Conservation (phyloP, 257 asterid genomes). For the Verbascum thapsus region DNA sequence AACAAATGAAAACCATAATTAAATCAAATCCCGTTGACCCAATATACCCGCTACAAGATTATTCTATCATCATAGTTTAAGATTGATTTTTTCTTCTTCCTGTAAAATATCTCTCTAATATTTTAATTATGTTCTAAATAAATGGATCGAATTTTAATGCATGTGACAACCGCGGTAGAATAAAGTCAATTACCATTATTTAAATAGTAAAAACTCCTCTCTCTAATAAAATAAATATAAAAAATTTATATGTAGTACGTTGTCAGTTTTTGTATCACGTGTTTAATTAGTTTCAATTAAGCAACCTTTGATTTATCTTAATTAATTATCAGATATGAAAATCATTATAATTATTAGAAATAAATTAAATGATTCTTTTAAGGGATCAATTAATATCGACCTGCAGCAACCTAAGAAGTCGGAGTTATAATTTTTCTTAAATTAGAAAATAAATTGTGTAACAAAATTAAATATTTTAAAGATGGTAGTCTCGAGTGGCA, state of each 20-base stretch:
- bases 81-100: too few species aligned
- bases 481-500: conserved; percentile 24
- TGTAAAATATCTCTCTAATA: not conserved
- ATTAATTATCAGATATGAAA: not conserved
- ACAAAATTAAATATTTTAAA: not conserved
- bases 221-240: not conserved
- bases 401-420: too few species aligned
- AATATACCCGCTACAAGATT: conserved; percentile 11
- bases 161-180: conserved; percentile 26
- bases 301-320: conserved; percentile 16
- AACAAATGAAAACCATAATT: not conserved
- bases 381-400: too few species aligned
- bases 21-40: conserved; percentile 5
- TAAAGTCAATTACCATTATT: conserved; percentile 38
- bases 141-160: conserved; percentile 29
- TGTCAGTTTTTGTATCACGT: conserved; percentile 50
- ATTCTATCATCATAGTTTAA: not conserved
- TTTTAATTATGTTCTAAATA: too few species aligned
- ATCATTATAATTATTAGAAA: not conserved
- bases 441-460: not conserved
- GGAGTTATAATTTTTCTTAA: not conserved
- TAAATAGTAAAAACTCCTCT: conserved; percentile 19
- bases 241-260: not conserved
- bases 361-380: not conserved
- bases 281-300: conserved; percentile 37